Percentiles rank a stretch among this genome's conserved stretches.
Evolutionary conservation across 768 basidiomycete genomes (phyloP).

Genomic region (Amanita jacksonii): DNA sequence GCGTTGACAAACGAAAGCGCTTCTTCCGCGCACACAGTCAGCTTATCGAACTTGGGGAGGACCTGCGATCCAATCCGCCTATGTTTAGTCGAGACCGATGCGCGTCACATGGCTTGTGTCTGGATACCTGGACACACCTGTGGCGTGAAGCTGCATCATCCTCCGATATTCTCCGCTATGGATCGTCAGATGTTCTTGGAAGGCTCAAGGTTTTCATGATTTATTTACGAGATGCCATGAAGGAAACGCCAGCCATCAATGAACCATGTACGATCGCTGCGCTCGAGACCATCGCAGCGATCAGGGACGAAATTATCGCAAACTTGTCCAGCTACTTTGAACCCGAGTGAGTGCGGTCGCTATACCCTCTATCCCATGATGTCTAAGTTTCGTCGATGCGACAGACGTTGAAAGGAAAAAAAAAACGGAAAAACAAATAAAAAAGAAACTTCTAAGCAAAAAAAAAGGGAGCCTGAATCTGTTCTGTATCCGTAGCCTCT

Average conservation of each 20-base stretch:
- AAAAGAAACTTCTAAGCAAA: not conserved
- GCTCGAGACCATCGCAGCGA: constrained; percentile 30
- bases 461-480: not conserved
- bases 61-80: constrained; percentile 38
- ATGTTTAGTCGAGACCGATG: constrained; percentile 32
- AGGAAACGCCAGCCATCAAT: constrained; percentile 25
- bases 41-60: constrained; percentile 46
- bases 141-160: constrained; percentile 43
- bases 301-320: constrained; percentile 32
- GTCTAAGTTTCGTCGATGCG: not conserved
- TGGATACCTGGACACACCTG: constrained; percentile 37
- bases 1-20: constrained; percentile 31
- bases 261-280: constrained; percentile 35
- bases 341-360: constrained; percentile 9
- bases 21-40: constrained; percentile 50
- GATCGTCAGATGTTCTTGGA: constrained; percentile 51
- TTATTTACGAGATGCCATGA: constrained; percentile 25
- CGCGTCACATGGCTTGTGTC: constrained; percentile 40
- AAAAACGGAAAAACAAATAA: not conserved
- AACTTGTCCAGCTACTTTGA: constrained; percentile 30
- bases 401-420: not conserved
- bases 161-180: constrained; percentile 31
- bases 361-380: not conserved
- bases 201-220: constrained; percentile 38
- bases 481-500: not conserved